Percentiles rank a stretch among this genome's conserved stretches.
Evolutionary conservation across 768 basidiomycete genomes (phyloP).

Genomic region (Boletus sensibilis): DNA sequence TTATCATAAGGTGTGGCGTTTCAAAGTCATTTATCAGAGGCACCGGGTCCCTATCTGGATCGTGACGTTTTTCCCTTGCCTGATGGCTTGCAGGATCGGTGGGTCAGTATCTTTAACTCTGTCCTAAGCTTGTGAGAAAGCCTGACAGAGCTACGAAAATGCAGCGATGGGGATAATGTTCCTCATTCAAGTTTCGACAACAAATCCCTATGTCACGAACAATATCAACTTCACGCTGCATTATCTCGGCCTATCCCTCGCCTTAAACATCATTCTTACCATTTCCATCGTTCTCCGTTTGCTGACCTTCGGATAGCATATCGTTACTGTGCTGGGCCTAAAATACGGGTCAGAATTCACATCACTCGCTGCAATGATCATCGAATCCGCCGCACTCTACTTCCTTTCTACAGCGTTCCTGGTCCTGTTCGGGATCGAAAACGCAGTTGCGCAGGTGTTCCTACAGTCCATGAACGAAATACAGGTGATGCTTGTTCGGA

Average conservation of each 20-base stretch:
- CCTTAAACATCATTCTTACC: conserved; percentile 35
- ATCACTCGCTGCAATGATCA: conserved; percentile 33
- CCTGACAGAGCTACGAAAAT: not conserved
- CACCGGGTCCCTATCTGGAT: conserved; percentile 6
- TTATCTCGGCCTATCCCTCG: conserved; percentile 30
- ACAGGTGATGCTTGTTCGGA: conserved; percentile 18
- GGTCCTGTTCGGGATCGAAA: conserved; percentile 22
- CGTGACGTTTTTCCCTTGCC: conserved; percentile 6
- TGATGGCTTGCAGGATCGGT: conserved; percentile 8
- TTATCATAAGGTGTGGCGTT: conserved; percentile 16
- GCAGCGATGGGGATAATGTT: conserved; percentile 9
- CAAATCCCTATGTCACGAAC: conserved; percentile 9
- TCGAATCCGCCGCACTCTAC: conserved; percentile 38
- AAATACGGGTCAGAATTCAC: conserved; percentile 28
- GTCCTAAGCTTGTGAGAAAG: too few species aligned
- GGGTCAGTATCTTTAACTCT: not conserved
- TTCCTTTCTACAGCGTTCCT: conserved; percentile 30
- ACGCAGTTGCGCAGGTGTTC: conserved; percentile 29
- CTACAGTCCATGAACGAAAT: conserved; percentile 28
- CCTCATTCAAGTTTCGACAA: conserved; percentile 13
- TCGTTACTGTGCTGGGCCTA: conserved; percentile 19
- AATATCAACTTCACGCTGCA: conserved; percentile 17
- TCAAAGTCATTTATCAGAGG: conserved; percentile 19
- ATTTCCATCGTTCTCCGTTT: conserved; percentile 33
- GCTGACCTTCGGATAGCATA: conserved; percentile 17